These are phyloP conservation scores for Zarea fungicola DNA, from an alignment of 2,329 filamentous ascomycete genomes.

Conservation along the genomic window DNA sequence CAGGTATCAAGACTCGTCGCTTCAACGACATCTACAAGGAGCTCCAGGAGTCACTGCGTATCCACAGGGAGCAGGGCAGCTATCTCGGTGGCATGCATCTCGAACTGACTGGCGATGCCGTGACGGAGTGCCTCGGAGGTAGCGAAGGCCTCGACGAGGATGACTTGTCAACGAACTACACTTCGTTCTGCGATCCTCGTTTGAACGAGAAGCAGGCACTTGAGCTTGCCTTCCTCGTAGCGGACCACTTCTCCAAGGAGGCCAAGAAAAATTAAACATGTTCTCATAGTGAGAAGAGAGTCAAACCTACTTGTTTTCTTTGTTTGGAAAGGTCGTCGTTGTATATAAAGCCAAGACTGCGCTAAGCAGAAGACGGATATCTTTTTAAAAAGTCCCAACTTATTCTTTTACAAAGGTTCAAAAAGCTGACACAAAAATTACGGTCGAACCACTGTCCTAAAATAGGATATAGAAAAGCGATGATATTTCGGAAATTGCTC, in stretches of 20 bases:
- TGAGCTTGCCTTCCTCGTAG: slow-evolving; percentile 89
- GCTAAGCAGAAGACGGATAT: slow-evolving; percentile 4
- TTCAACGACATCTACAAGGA: slow-evolving; percentile 90
- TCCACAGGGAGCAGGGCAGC: slow-evolving; percentile 77
- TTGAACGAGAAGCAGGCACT: slow-evolving; percentile 97
- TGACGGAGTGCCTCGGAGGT: slow-evolving; percentile 92
- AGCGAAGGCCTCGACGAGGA: slow-evolving; percentile 83
- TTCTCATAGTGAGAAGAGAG: neutral
- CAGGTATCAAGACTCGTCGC: slow-evolving; percentile 84
- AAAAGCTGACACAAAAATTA: too few species aligned
- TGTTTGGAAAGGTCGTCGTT: slow-evolving; percentile 1
- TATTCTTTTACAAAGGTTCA: too few species aligned
- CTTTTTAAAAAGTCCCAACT: neutral
- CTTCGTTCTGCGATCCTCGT: slow-evolving; percentile 90
- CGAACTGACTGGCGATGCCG: slow-evolving; percentile 90
- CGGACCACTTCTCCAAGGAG: slow-evolving; percentile 62
- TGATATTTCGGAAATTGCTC: too few species aligned
- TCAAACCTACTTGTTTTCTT: neutral
- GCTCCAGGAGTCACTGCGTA: slow-evolving; percentile 73
- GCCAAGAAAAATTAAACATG: slow-evolving; percentile 17
- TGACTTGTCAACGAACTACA: slow-evolving; percentile 86
- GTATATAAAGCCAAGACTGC: slow-evolving; percentile 8
- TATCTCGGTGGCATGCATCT: slow-evolving; percentile 93
- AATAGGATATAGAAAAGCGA: too few species aligned
- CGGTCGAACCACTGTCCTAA: too few species aligned